Percentiles rank a stretch among this genome's conserved stretches.
Conservation (phyloP, 1,284 basidiomycete genomes). For the Boletus semigastroideus region DNA sequence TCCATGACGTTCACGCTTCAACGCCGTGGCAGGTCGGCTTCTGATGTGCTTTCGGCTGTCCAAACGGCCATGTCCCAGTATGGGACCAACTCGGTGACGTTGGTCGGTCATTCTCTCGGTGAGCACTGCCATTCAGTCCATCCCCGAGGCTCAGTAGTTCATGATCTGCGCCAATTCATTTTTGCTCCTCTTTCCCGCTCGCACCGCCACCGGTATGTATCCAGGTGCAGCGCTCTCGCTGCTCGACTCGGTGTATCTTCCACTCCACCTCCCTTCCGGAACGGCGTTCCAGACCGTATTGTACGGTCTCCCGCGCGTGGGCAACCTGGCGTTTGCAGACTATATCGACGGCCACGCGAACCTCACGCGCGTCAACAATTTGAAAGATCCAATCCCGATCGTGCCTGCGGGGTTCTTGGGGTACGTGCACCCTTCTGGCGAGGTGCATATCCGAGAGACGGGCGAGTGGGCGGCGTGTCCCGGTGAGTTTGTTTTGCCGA, state of each 20-base stretch:
- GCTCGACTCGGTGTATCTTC: constrained; percentile 44
- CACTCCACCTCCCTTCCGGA: constrained; percentile 34
- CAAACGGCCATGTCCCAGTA: constrained; percentile 41
- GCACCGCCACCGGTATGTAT: neutral
- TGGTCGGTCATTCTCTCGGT: constrained; percentile 60
- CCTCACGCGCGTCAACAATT: constrained; percentile 52
- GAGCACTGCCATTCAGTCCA: constrained; percentile 5
- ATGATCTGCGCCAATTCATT: neutral
- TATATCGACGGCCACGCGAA: constrained; percentile 50
- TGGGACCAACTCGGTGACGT: constrained; percentile 42
- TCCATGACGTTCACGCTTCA: neutral
- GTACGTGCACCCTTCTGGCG: constrained; percentile 54
- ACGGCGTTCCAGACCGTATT: constrained; percentile 37
- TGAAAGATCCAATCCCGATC: constrained; percentile 48
- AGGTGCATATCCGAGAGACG: constrained; percentile 52
- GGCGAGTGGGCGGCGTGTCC: constrained; percentile 47
- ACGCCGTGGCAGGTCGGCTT: constrained; percentile 42
- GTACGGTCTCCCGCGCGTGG: constrained; percentile 64
- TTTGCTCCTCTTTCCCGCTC: no score
- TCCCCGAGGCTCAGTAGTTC: neutral
- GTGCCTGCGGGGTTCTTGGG: constrained; percentile 51
- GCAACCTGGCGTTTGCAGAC: constrained; percentile 59
- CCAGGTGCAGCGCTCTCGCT: constrained; percentile 50
- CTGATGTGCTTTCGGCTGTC: constrained; percentile 48
- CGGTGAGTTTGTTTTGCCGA: constrained; percentile 27